Percentiles rank a stretch among this genome's conserved stretches.
These are phyloP conservation scores for Hypoxylon crocopeplum DNA, from an alignment of 495 filamentous ascomycete species.

Conservation along the genomic window DNA sequence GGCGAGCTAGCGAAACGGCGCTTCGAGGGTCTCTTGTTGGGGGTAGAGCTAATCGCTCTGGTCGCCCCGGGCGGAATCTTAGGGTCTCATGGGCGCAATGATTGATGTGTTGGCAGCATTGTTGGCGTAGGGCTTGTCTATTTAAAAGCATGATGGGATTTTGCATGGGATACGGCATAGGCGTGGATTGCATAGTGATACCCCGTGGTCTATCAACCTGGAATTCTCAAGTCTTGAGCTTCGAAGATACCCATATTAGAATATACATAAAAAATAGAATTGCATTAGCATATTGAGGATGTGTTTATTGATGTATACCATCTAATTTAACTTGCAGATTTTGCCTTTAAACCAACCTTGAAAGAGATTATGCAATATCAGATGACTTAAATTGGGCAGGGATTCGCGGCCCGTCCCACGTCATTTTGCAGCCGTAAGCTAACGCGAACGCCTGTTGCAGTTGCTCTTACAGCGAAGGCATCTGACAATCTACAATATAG, in stretches of 20 bases:
- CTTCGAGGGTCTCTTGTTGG: slow-evolving; percentile 31
- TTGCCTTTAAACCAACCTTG: background rate
- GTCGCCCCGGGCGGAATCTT: slow-evolving; percentile 35
- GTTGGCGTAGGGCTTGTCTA: slow-evolving; percentile 6
- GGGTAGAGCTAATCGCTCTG: slow-evolving; percentile 28
- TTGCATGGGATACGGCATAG: slow-evolving; percentile 29
- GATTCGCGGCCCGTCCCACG: slow-evolving; percentile 32
- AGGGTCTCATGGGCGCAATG: slow-evolving; percentile 43
- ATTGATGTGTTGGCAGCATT: slow-evolving; percentile 1
- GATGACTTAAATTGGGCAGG: slow-evolving; percentile 7
- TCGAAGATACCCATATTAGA: slow-evolving; percentile 21
- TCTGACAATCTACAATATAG: slow-evolving; percentile 15
- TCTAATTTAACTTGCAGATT: background rate
- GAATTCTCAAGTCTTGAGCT: background rate
- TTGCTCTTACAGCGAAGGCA: slow-evolving; percentile 11
- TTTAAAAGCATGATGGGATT: slow-evolving; percentile 8
- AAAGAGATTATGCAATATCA: slow-evolving; percentile 8
- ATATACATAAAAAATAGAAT: slow-evolving; percentile 9
- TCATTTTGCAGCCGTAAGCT: slow-evolving; percentile 38
- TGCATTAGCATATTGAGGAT: background rate
- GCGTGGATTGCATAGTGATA: slow-evolving; percentile 24
- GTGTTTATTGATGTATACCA: background rate
- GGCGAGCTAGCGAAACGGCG: slow-evolving; percentile 36
- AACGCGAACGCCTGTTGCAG: slow-evolving; percentile 26
- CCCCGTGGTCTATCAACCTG: slow-evolving; percentile 13